Evolutionary conservation across 257 asterid species (phyloP), one percentile per base, ranked within the genome.

Genomic region (Penstemon barbatus): DNA sequence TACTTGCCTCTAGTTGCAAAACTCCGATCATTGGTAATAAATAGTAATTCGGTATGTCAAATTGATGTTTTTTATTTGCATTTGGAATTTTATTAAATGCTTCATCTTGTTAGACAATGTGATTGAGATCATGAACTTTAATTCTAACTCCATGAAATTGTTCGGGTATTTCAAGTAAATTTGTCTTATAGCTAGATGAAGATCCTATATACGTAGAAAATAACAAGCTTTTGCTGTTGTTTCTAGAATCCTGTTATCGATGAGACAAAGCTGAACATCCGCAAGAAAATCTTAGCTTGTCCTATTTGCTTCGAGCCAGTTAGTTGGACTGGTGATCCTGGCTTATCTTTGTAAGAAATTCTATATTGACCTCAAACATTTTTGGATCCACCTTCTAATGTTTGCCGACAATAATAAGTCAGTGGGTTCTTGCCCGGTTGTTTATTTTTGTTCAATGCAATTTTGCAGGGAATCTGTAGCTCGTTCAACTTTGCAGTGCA

Each of bases 301-400:
- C 94, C 98, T 25, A 85, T 91, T 79, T 91, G 98, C 85, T 82
- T 72, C 19, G 70, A 80, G 15, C 79, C 76, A 40, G 61, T 89
- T 65, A 61, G 64, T 64, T 81, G 79, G 82, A 76, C 67, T 5
- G 73, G 78, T 62, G 80, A 74, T 39, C 51, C 80, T 3, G 57
- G 75, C 54, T 71, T 78, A 68, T 79, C 86, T 25, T 43, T 75
- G 98, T 91, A 78, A 79, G 93, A 79, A 68, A 74, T 8, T 65
- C 7, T 38, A 38, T 41, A 43, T 48, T 52, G 57, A 46, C 18
- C n/a, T 1, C 6, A 13, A 51, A 46, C 6, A 39, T 5, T 9
- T 71, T 11, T 9, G 39, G 52, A 7, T 52, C 73, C 15, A 12
- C 46, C 8, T 45, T 12, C 19, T 9, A 3, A 19, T 43, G 66